Base-by-base conservation (phyloP, 108 stramenopile genomes). In the Aureococcus anophagefferens region DNA sequence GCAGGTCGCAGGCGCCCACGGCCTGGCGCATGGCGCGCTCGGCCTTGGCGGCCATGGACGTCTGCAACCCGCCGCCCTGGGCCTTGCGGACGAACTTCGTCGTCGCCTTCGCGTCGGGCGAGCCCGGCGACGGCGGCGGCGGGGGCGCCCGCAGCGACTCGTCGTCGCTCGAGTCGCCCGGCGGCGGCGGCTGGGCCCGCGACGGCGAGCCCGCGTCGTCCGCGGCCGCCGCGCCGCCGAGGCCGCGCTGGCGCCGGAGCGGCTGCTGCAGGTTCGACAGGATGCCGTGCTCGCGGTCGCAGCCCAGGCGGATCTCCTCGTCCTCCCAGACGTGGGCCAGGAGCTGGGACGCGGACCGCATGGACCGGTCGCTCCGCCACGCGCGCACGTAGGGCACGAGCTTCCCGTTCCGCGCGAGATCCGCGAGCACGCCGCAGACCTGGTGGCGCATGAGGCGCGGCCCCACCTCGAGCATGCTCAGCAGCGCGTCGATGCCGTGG, bases 391-490 rank as follows among this genome's bases (percentile, higher is more conserved):
- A 81, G 18, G 74, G 73, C 32, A 73, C 46, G 72, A 71, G 68
- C 44, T 69, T 77, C 46, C 40, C 45, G 76, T 81, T 81, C 44
- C 67, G 45, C 45, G 76, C 25, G 30, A 81, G 76, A 59, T 81
- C 80, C 18, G 80, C 78, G 59, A 66, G 34, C 5, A 72, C 16
- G 29, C 65, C 70, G 25, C 33, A 29, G 68, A 79, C 76, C 78
- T 80, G 78, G 37, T 74, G 76, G 33, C 75, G 75, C 79, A 79
- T 77, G 40, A 63, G 63, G 21, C 35, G 29, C 30, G 80, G 79
- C 30, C 79, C 79, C 29, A 81, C 66, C 76, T 81, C 80, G 30
- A 81, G 64, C 30, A 81, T 64, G 62, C 76, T 76, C 46, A 81
- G 68, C 29, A 81, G 69, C 30, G 79, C 79, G 35, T 81, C 80